Evolutionary conservation across 2,329 filamentous ascomycete species (phyloP), one percentile per base, ranked within the genome.

Genomic region (Penicillium sp.): DNA sequence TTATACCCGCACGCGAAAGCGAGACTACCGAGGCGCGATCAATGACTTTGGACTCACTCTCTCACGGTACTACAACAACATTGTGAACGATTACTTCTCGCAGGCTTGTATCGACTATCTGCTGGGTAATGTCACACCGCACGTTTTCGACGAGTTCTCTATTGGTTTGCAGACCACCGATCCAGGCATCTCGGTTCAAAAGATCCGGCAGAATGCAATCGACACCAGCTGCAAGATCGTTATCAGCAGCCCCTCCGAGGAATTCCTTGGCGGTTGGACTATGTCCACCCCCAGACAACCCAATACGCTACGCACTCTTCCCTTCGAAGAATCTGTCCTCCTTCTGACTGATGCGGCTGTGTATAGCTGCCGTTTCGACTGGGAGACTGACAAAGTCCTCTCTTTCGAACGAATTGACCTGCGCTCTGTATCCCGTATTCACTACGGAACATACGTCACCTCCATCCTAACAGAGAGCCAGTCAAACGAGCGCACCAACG

Each of bases 11-110:
- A 97, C 93, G 3, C 84, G 88, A 56, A 96, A 96, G 76, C 86
- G 95, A 46, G 90, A 98, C 70, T 95, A 96, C 68, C 88, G 90
- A 1, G 95, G 95, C 3, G 93, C 93, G 0, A 76, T 99, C 57
- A 96, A 93, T 35, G 95, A 99, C 69, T 86, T 97, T 50, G 91
- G 92, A 0, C 80, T 98, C 49, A 97, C 93, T 0, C 79, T 99
- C 43, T 93, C 90, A 7, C 70, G 75, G 9, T 87, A 88, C 70
- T 89, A 86, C 70, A 88, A 83, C 70, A 98, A 96, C 63, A 95
- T 98, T 75, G 92, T 99, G 63, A 96, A 96, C 65, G 95, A 99
- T 75, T 97, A 96, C 74, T 98, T 98, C 75, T 90, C 93, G 22
- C 95, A 99, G 73, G 90, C 92, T 0, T 91, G 90, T 50, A 96